Evolutionary conservation across 192 early-diverging fungal species (phyloP), one percentile per base, ranked within the genome.

Genomic region (Linnemannia schmuckeri): DNA sequence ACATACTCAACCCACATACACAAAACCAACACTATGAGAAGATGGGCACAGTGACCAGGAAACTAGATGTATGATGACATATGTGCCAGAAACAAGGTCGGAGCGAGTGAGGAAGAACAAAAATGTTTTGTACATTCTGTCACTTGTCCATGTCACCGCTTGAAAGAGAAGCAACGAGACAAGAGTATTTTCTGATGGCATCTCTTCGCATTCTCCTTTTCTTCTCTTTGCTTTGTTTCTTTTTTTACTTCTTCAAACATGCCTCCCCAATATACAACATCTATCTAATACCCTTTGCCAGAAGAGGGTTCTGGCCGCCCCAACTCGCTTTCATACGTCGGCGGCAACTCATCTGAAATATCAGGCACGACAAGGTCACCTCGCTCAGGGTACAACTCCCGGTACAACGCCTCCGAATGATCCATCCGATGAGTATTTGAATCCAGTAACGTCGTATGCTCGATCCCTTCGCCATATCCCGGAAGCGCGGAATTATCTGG

Each of bases 381-480:
- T 30, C 75, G 61, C n/a, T 77, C 75, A 0, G 75, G 75, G 27
- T 77, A 77, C 24, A 66, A 13, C 37, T 77, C 75, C 5, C 40
- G 52, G 41, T 61, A 77, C 52, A 77, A 41, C 1, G 3, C n/a
- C 6, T 0, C n/a, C 20, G 61, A 35, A 27, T 77, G 30, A 17
- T 77, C 40, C 15, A 77, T 41, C 24, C 75, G 30, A 42, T 77
- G 75, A 24, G 75, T 77, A 41, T 77, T 77, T 17, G 75, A 61
- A 42, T 77, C 75, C 75, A 77, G 13, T 42, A 77, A 66, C 8
- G 75, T 77, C n/a, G 75, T 61, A 38, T 61, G 57, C 27, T 54
- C 75, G 9, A 77, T 57, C 1, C 61, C 75, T 27, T 77, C 52
- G 49, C 75, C 75, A 63, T 77, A 77, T 40, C 54, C 75, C 6